Conservation (phyloP, 148 eudicot genomes). For the Nepenthes gracilis region DNA sequence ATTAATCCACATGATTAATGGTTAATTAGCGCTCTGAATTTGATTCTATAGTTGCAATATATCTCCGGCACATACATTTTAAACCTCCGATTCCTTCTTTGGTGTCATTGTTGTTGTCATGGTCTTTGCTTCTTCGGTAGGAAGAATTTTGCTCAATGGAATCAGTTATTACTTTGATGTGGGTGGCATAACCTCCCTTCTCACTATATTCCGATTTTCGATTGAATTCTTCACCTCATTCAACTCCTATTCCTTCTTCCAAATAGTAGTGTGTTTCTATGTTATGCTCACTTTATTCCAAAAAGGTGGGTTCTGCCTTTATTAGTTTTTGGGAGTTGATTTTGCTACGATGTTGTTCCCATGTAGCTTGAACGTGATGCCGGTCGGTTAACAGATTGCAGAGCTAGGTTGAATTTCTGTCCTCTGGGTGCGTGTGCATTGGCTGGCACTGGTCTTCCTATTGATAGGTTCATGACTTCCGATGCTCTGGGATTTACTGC, state of each 20-base stretch:
- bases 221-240: too few relatives aligned
- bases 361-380: slow-evolving; percentile 95
- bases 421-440: slow-evolving; percentile 99
- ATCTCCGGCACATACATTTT: too few relatives aligned
- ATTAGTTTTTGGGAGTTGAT: neutral
- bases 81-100: too few relatives aligned
- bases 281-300: neutral
- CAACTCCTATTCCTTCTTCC: too few relatives aligned
- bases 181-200: too few relatives aligned
- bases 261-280: neutral
- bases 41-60: too few relatives aligned
- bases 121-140: too few relatives aligned
- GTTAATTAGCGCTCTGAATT: neutral
- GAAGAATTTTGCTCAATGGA: too few relatives aligned
- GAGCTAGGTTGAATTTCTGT: slow-evolving; percentile 72
- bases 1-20: neutral
- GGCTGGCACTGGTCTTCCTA: slow-evolving; percentile 98
- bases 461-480: slow-evolving; percentile 94
- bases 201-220: too few relatives aligned
- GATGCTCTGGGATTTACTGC: slow-evolving; percentile 81
- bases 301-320: neutral
- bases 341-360: neutral
- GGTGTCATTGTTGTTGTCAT: too few relatives aligned
- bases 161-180: too few relatives aligned
- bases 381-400: slow-evolving; percentile 79